These are phyloP conservation scores for Agrostemma githago DNA, from an alignment of 148 eudicot species.

Conservation along the genomic window DNA sequence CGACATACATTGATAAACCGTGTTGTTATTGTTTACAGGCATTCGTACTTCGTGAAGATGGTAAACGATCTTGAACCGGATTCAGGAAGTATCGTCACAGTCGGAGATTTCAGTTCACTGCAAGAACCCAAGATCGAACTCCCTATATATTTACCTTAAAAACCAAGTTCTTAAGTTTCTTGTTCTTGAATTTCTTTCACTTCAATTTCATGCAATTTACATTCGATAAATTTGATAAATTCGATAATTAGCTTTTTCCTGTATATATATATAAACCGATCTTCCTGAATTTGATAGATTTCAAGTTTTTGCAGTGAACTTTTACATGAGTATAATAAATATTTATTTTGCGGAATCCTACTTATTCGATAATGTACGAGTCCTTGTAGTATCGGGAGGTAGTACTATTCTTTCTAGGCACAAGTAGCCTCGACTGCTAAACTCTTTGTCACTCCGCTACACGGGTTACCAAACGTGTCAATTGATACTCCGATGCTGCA, in stretches of 20 bases:
- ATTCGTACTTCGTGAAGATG: conserved; percentile 87
- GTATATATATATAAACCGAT: not conserved
- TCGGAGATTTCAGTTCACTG: conserved; percentile 27
- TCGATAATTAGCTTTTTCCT: not conserved
- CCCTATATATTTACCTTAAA: conserved; percentile 49
- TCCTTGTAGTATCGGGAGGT: not conserved
- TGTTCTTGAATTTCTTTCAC: not conserved
- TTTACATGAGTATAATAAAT: not conserved
- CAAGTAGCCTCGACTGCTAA: conserved; percentile 77
- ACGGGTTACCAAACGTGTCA: conserved; percentile 61
- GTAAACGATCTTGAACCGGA: conserved; percentile 40
- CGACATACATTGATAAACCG: no score
- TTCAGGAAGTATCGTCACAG: conserved; percentile 37
- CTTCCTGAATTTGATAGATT: not conserved
- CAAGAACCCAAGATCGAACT: conserved; percentile 46
- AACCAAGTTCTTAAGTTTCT: not conserved
- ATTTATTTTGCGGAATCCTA: not conserved
- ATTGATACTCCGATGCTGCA: conserved; percentile 56
- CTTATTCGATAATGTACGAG: conserved; percentile 10
- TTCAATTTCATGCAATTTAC: not conserved
- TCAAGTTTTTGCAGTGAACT: not conserved
- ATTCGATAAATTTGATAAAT: no score
- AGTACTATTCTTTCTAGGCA: conserved; percentile 20
- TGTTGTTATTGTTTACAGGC: conserved; percentile 43
- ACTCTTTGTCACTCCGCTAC: conserved; percentile 53